phyloP scores from a whole-genome alignment of 2,329 filamentous ascomycete genomes.

The Neonectria magnoliae region DNA sequence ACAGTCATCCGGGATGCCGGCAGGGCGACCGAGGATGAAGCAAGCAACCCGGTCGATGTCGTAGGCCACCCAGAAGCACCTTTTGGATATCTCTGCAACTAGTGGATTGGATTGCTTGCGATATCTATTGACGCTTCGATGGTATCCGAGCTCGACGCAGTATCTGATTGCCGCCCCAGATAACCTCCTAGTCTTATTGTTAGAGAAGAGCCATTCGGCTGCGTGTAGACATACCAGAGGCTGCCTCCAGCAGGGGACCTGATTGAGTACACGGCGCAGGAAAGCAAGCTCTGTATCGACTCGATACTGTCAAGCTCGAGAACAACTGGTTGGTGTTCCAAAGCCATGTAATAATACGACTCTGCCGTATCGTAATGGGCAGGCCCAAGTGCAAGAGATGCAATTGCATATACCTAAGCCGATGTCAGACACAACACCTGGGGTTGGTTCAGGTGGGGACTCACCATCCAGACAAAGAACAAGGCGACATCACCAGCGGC shows the following conservation, averaged over 20 bases:
- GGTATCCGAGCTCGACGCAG: constrained; percentile 29
- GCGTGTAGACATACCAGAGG: constrained; percentile 16
- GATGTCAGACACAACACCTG: neutral
- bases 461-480: constrained; percentile 33
- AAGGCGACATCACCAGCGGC: constrained; percentile 26
- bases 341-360: constrained; percentile 32
- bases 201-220: neutral
- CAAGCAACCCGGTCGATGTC: constrained; percentile 31
- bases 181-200: constrained; percentile 15
- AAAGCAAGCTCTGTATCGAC: constrained; percentile 28
- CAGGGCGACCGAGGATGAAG: constrained; percentile 28
- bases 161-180: constrained; percentile 30
- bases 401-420: constrained; percentile 27
- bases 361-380: constrained; percentile 30
- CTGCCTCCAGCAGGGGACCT: constrained; percentile 29
- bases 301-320: constrained; percentile 29
- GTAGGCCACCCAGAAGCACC: constrained; percentile 33
- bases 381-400: constrained; percentile 28
- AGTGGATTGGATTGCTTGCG: constrained; percentile 31
- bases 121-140: constrained; percentile 28
- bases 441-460: neutral
- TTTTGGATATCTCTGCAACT: constrained; percentile 30
- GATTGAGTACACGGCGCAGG: constrained; percentile 28
- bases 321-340: constrained; percentile 23
- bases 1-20: constrained; percentile 29